Percentiles rank a stretch among this genome's conserved stretches.
Evolutionary conservation across 139 green algal genomes (phyloP).

Genomic region (Desmodesmus armatus): DNA sequence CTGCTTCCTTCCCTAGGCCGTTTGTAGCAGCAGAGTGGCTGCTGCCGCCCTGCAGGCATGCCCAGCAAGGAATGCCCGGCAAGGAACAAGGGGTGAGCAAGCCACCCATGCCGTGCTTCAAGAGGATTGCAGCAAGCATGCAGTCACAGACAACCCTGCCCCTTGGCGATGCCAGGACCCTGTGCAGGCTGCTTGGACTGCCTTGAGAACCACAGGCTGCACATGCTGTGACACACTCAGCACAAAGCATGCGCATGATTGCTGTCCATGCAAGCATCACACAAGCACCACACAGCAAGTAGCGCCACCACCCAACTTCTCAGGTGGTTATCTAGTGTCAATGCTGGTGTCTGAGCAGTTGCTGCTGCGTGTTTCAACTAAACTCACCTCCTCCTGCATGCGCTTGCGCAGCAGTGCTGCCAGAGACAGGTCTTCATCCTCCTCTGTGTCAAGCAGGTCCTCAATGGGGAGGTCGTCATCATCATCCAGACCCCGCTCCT

Average conservation of each 20-base stretch:
- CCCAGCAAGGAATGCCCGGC: too few species aligned
- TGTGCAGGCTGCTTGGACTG: too few species aligned
- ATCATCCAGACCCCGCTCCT: constrained; percentile 40
- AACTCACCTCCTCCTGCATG: background rate
- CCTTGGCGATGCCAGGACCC: too few species aligned
- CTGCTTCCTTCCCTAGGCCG: too few species aligned
- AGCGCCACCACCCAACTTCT: too few species aligned
- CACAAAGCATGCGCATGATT: background rate
- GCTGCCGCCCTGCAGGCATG: background rate
- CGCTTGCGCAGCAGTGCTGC: constrained; percentile 67
- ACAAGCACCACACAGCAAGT: background rate
- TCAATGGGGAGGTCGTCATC: constrained; percentile 51
- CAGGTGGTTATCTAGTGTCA: too few species aligned
- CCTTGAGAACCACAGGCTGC: background rate
- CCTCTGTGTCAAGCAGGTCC: constrained; percentile 41
- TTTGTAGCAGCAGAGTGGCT: too few species aligned
- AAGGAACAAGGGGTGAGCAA: too few species aligned
- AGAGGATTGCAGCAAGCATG: too few species aligned
- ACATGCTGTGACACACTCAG: background rate
- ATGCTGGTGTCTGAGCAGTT: background rate
- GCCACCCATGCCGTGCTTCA: too few species aligned
- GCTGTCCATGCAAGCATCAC: background rate
- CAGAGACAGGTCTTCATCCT: constrained; percentile 72
- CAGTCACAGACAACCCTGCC: too few species aligned
- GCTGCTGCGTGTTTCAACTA: constrained; percentile 35